These are phyloP conservation scores for Lachnellula arida DNA, from an alignment of 2,329 filamentous ascomycete genomes.

Conservation along the genomic window DNA sequence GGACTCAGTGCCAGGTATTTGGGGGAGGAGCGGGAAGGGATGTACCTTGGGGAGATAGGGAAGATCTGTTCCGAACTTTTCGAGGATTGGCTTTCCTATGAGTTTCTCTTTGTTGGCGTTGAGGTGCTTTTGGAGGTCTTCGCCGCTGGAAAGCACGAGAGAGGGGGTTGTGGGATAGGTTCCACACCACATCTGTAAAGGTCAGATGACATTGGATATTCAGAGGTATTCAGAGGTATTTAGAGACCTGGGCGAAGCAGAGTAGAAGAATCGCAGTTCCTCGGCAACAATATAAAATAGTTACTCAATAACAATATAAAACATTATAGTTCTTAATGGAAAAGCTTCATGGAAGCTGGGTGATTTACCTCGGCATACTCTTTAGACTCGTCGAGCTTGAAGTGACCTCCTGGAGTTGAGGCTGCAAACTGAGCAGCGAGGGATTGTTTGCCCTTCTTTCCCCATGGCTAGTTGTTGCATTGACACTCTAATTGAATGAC, in stretches of 20 bases:
- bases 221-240: no score
- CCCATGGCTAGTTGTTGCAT: slow-evolving; percentile 54
- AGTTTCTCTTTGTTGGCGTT: slow-evolving; percentile 56
- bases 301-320: no score
- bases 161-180: slow-evolving; percentile 70
- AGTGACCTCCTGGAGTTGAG: slow-evolving; percentile 58
- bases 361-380: slow-evolving; percentile 50
- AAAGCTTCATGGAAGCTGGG: no score
- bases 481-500: slow-evolving; percentile 50
- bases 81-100: slow-evolving; percentile 56
- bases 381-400: slow-evolving; percentile 59
- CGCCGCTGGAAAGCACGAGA: slow-evolving; percentile 55
- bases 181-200: slow-evolving; percentile 64
- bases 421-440: slow-evolving; percentile 61
- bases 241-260: no score
- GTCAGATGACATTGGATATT: slow-evolving; percentile 30
- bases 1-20: background rate
- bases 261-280: background rate
- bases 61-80: slow-evolving; percentile 60
- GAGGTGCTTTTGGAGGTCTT: slow-evolving; percentile 61
- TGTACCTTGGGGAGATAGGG: slow-evolving; percentile 66
- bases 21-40: background rate
- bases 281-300: no score
- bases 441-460: slow-evolving; percentile 61
- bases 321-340: no score